These are phyloP conservation scores for Schoenoplectus tabernaemontani DNA, from an alignment of 202 grass and related monocot species.

Conservation along the genomic window DNA sequence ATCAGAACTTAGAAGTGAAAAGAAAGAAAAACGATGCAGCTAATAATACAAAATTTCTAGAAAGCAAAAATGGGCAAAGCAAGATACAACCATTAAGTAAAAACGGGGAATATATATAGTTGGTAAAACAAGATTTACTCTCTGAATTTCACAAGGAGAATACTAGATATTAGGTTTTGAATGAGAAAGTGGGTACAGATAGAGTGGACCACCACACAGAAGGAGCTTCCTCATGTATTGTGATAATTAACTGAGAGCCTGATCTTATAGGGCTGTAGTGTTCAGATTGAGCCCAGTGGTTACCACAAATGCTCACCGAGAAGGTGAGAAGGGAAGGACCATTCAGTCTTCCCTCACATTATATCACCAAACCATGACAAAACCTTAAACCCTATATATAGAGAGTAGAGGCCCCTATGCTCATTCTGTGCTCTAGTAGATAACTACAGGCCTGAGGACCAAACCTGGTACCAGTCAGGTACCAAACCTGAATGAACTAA, in stretches of 20 bases:
- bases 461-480: too few species aligned
- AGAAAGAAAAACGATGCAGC: not conserved
- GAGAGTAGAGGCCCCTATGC: too few species aligned
- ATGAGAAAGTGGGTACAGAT: not conserved
- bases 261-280: not conserved
- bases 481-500: too few species aligned
- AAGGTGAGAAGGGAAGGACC: not conserved
- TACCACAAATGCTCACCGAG: not conserved
- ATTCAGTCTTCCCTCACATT: not conserved
- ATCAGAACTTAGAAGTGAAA: not conserved
- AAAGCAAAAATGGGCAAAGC: not conserved
- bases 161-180: not conserved
- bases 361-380: not conserved
- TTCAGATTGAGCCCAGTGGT: not conserved
- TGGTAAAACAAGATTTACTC: not conserved
- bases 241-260: not conserved
- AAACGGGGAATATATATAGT: not conserved
- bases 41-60: not conserved
- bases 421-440: too few species aligned
- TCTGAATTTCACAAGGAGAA: not conserved
- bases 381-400: not conserved
- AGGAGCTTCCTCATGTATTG: not conserved
- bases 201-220: not conserved
- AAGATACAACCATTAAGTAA: not conserved
- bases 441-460: too few species aligned